phyloP scores from a whole-genome alignment of 2,329 filamentous ascomycete genomes.

The Penicillium sp. region DNA sequence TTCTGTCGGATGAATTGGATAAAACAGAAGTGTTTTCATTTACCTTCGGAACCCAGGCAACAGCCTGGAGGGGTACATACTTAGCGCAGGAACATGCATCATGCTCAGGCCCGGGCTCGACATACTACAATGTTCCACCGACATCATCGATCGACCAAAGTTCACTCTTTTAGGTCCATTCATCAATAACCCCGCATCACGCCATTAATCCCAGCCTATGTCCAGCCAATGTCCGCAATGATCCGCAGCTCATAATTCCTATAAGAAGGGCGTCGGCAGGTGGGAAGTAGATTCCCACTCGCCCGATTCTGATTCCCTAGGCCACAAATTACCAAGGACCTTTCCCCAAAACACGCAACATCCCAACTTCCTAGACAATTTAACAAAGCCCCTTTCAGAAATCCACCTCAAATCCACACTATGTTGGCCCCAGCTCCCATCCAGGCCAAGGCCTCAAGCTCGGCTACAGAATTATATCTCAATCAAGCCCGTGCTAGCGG shows the following conservation, averaged over 20 bases:
- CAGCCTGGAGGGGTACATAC: neutral
- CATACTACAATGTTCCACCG: conserved; percentile 9
- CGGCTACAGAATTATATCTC: conserved; percentile 26
- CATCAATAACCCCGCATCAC: conserved; percentile 17
- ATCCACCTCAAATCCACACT: neutral
- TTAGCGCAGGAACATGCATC: neutral
- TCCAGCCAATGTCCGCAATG: neutral
- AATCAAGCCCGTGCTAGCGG: conserved; percentile 38
- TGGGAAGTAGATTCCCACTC: neutral
- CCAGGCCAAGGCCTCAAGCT: conserved; percentile 5
- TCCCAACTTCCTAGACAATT: neutral
- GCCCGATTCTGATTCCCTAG: neutral
- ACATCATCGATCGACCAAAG: conserved; percentile 19
- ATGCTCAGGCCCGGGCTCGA: neutral
- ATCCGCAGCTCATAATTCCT: neutral
- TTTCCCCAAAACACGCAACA: neutral
- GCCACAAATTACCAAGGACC: neutral
- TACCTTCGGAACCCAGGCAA: neutral
- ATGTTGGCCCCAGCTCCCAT: conserved; percentile 8
- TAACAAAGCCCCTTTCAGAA: neutral
- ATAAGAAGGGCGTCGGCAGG: conserved; percentile 7
- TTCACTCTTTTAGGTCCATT: conserved; percentile 7
- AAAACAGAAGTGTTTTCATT: too few species aligned
- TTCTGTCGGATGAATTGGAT: too few species aligned
- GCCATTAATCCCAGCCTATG: conserved; percentile 1